A percentile compares a stretch with the other conserved stretches of the same genome.
Evolutionary conservation across 164 flowering plant species (phyloP).

Genomic region (Aristolochia fimbriata): DNA sequence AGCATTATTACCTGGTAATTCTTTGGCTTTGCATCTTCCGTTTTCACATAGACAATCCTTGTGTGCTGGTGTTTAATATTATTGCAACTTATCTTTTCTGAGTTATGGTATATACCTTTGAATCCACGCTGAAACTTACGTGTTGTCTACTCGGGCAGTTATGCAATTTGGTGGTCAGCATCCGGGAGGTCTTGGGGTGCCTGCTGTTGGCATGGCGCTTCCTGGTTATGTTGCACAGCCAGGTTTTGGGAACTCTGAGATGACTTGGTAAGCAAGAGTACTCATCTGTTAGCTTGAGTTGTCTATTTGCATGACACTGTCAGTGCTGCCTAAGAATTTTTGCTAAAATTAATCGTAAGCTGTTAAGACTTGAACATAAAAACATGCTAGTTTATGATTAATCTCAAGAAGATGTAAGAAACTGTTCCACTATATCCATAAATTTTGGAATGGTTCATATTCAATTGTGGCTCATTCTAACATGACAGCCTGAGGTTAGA

Average conservation of each 20-base stretch:
- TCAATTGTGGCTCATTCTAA: too few relatives aligned
- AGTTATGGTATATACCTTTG: background rate
- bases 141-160: conserved; percentile 31
- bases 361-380: too few relatives aligned
- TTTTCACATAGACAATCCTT: background rate
- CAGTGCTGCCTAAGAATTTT: too few relatives aligned
- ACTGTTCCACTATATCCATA: too few relatives aligned
- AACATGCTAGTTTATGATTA: too few relatives aligned
- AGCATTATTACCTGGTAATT: conserved; percentile 75
- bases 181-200: conserved; percentile 91
- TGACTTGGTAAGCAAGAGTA: conserved; percentile 73
- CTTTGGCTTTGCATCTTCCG: background rate
- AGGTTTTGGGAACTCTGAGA: conserved; percentile 82
- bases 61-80: too few relatives aligned
- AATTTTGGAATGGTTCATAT: too few relatives aligned
- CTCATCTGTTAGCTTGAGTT: background rate
- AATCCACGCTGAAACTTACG: background rate
- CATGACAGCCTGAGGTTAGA: too few relatives aligned
- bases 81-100: background rate
- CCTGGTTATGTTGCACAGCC: conserved; percentile 96
- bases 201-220: conserved; percentile 99
- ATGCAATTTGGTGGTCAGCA: conserved; percentile 95
- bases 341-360: too few relatives aligned
- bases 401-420: too few relatives aligned
- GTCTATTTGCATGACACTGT: too few relatives aligned